Base-by-base conservation (phyloP, 2,329 filamentous ascomycete species). In the Aureobasidium sp. region DNA sequence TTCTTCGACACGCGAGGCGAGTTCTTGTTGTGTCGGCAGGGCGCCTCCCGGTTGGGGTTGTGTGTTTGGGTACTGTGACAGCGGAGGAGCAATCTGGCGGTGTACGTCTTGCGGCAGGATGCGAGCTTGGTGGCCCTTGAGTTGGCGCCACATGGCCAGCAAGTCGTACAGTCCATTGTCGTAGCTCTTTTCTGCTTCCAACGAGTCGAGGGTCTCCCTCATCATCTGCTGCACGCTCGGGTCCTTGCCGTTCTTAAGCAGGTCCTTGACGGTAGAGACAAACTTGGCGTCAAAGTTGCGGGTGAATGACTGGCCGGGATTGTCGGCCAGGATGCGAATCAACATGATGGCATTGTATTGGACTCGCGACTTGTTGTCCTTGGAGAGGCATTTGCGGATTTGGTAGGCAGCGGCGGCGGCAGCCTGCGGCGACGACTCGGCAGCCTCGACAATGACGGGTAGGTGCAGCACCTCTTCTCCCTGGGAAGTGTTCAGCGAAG, bases 321-420 rank as follows among this genome's bases (percentile, higher is more conserved):
- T 97, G 74, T 97, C 92, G 68, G 86, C 82, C 66, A 99, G 79
- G 70, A 99, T 99, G 64, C 93, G 88, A 67, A 95, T 81, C 61
- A 99, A 83, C 94, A 97, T 97, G 70, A 97, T 86, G 65, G 91
- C 88, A 77, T 97, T 97, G 81, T 97, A 97, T 75, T 97, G 93
- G 67, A 87, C 85, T 48, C 79, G 76, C n/a, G 62, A 48, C 37
- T 72, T 72, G 66, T 76, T 80, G 75, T 90, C 85, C 49, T 92
- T 88, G 67, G 86, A 87, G 63, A 99, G 79, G 73, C 87, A 93
- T 73, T 90, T 92, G 72, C 90, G 88, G 71, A 97, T 90, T 66
- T 88, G 80, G 66, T 84, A 79, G 54, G 91, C 91, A 68, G 90
- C 90, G 69, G 92, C 89, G 66, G 87, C 85, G 27, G 93, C 92